phyloP scores from a whole-genome alignment of 2,329 filamentous ascomycete species.

The Emericellopsis atlantica region DNA sequence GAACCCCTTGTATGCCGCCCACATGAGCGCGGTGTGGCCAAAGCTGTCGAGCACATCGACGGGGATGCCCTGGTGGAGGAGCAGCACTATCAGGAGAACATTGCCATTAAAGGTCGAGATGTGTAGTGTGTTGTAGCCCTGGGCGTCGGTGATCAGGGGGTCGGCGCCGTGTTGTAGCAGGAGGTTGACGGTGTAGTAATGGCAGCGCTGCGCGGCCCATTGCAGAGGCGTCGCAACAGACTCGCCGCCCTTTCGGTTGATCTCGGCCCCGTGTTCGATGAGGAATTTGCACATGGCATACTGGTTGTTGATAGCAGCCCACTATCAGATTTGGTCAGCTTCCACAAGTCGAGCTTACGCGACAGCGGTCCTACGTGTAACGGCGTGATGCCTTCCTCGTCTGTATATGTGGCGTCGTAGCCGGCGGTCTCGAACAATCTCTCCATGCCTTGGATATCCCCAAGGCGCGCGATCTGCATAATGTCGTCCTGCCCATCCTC shows the following conservation, averaged over 20 bases:
- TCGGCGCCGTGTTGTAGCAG: slow-evolving; percentile 87
- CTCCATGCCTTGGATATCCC: slow-evolving; percentile 78
- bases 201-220: slow-evolving; percentile 92
- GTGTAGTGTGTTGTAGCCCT: slow-evolving; percentile 96
- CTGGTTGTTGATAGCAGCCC: slow-evolving; percentile 98
- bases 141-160: slow-evolving; percentile 79
- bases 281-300: slow-evolving; percentile 96
- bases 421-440: slow-evolving; percentile 77
- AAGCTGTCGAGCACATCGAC: slow-evolving; percentile 84
- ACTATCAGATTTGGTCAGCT: slow-evolving; percentile 39
- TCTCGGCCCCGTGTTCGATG: slow-evolving; percentile 69
- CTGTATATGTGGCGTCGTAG: slow-evolving; percentile 69
- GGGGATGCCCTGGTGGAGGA: slow-evolving; percentile 89
- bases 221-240: slow-evolving; percentile 88
- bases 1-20: slow-evolving; percentile 96
- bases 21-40: slow-evolving; percentile 93
- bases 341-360: neutral
- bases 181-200: slow-evolving; percentile 93
- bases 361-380: slow-evolving; percentile 58
- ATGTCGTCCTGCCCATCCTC: slow-evolving; percentile 55
- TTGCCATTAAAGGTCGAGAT: slow-evolving; percentile 97
- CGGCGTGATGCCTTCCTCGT: slow-evolving; percentile 90
- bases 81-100: slow-evolving; percentile 73
- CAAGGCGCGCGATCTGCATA: slow-evolving; percentile 87
- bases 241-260: slow-evolving; percentile 92